Conservation (phyloP, 192 early-diverging fungal genomes). For the Coemansia erecta region DNA sequence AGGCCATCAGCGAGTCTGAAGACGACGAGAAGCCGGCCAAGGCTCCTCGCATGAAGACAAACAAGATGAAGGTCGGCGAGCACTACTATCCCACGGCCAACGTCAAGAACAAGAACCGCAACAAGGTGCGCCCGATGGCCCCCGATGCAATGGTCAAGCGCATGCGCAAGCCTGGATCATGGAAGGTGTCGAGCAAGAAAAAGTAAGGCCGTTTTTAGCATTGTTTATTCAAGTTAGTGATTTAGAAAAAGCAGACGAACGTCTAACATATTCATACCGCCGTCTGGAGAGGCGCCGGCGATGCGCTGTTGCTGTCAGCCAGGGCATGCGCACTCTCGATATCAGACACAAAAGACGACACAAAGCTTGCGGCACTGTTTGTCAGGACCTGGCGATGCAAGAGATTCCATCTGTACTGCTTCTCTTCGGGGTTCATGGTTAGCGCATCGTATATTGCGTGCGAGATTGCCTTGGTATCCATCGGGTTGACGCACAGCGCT, state of each 20-base stretch:
- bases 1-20: conserved; percentile 8
- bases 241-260: conserved; percentile 4
- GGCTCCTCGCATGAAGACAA: conserved; percentile 81
- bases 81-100: conserved; percentile 93
- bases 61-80: conserved; percentile 86
- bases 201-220: conserved; percentile 7
- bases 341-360: conserved; percentile 56
- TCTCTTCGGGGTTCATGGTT: conserved; percentile 77
- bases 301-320: conserved; percentile 11
- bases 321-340: conserved; percentile 27
- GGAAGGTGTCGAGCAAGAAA: conserved; percentile 35
- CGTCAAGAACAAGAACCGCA: conserved; percentile 92
- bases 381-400: conserved; percentile 64
- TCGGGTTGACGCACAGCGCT: conserved; percentile 91
- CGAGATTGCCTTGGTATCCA: conserved; percentile 89
- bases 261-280: background rate
- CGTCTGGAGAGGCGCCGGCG: background rate
- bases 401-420: conserved; percentile 68
- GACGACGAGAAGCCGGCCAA: conserved; percentile 54
- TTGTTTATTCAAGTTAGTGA: no score
- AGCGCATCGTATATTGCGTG: conserved; percentile 88
- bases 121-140: conserved; percentile 72
- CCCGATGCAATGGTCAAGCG: conserved; percentile 50
- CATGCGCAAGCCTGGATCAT: conserved; percentile 51
- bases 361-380: conserved; percentile 71